These are phyloP conservation scores for Aspergillus aculeatinus DNA, from an alignment of 2,329 filamentous ascomycete genomes.

Conservation along the genomic window DNA sequence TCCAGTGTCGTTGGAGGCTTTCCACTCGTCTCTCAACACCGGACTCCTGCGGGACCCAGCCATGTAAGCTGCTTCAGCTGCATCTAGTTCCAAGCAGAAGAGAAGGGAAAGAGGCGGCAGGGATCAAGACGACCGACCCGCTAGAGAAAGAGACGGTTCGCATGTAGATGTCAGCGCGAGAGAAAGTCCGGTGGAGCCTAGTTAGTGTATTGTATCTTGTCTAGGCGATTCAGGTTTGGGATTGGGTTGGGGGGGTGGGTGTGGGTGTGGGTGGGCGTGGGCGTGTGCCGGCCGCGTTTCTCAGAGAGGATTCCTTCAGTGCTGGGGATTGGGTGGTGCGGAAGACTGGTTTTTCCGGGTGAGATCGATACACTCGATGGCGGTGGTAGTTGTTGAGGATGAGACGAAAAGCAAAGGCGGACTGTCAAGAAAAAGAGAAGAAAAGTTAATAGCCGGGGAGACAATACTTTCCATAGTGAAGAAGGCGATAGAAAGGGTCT, in stretches of 20 bases:
- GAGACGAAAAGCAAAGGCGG: conserved; percentile 16
- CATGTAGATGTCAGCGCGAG: conserved; percentile 24
- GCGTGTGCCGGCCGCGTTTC: conserved; percentile 29
- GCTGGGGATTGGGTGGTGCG: conserved; percentile 26
- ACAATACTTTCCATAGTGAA: neutral
- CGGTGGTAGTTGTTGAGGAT: conserved; percentile 10
- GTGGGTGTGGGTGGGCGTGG: conserved; percentile 11
- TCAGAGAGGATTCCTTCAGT: conserved; percentile 27
- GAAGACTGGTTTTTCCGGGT: conserved; percentile 36
- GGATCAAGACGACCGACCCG: conserved; percentile 15
- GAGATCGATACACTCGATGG: conserved; percentile 1
- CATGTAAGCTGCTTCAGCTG: conserved; percentile 46
- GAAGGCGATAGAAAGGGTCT: neutral
- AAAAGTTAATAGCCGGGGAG: conserved; percentile 3
- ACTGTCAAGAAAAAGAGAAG: conserved; percentile 9
- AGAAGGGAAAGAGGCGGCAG: conserved; percentile 10
- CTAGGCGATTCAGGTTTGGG: neutral
- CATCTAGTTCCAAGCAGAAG: conserved; percentile 37
- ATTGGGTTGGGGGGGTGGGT: neutral
- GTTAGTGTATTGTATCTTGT: conserved; percentile 12
- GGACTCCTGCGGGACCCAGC: conserved; percentile 51
- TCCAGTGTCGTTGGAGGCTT: conserved; percentile 43
- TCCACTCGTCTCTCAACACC: conserved; percentile 53
- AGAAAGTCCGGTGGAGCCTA: conserved; percentile 21
- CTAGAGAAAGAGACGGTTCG: conserved; percentile 14